Evolutionary conservation across 176 grass and related monocot genomes (phyloP), one percentile per base, ranked within the genome.

Genomic region (Stipa capillata): DNA sequence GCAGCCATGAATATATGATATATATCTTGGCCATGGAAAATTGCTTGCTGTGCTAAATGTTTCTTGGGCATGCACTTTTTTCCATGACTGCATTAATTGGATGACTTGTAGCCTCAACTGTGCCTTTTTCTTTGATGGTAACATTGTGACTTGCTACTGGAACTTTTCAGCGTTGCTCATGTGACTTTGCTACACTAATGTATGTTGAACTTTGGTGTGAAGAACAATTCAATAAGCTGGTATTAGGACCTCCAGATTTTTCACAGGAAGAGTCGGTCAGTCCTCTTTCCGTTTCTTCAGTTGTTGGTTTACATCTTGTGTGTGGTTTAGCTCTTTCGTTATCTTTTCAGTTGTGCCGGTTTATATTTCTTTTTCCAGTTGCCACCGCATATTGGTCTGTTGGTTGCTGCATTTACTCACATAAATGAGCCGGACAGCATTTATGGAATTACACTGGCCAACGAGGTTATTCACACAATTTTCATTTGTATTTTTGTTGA

Each of bases 131-230:
- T 82, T 80, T 24, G 66, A 73, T 41, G n/a, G 54, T 83, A 66
- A n/a, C 77, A 69, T 73, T 66, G 27, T 84, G 14, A 9, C 53
- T 79, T 89, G 79, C 62, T 78, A 78, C 28, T 82, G 51, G 20
- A 63, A 71, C 36, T 69, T 88, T 85, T 65, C 81, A 97, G 91
- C 79, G 75, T 29, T 97, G 94, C 78, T 90, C 86, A 82, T 94
- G 82, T 83, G 84, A 94, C 70, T 97, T 97, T 37, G 86, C 86
- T 13, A 66, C 91, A 82, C 39, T 90, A 71, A 85, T 97, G 85
- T 97, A 97, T 89, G 87, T 87, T 37, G 94, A 97, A 39, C 84
- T 90, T 81, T 97, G 94, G 94, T 97, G 94, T 74, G 94, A 97
- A 71, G 94, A 94, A 78, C 77, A 91, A 90, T 97, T 97, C 83